A percentile compares a stretch with the other conserved stretches of the same genome.
Conservation (phyloP, 345 rosid genomes). For the Aquilaria yunnanensis region DNA sequence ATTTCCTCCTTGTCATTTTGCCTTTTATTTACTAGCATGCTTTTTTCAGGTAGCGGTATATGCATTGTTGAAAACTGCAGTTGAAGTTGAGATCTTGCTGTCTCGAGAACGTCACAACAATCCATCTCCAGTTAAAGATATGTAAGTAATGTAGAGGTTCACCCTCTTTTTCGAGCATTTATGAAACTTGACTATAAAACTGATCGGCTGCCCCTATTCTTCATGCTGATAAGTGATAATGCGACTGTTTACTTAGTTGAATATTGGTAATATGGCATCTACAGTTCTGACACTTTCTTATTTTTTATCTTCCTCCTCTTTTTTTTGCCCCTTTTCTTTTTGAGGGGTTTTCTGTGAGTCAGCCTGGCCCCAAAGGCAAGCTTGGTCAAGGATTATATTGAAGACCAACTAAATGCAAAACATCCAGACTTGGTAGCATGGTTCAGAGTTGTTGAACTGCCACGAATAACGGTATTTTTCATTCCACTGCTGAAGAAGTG, state of each 20-base stretch:
- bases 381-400: conserved; percentile 33
- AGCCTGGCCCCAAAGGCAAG: conserved; percentile 43
- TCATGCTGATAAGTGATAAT: too few species aligned
- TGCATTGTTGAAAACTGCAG: conserved; percentile 48
- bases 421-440: conserved; percentile 42
- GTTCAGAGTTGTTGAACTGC: conserved; percentile 54
- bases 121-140: conserved; percentile 39
- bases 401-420: conserved; percentile 36
- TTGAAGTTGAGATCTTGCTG: conserved; percentile 61
- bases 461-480: conserved; percentile 49
- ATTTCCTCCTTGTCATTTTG: conserved; percentile 2
- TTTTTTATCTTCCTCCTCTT: conserved; percentile 7
- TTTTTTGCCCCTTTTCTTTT: background rate
- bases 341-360: conserved; percentile 10
- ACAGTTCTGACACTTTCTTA: background rate
- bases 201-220: too few species aligned
- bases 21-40: conserved; percentile 20
- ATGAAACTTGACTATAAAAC: background rate
- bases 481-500: conserved; percentile 61
- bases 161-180: background rate
- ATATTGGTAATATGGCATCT: too few species aligned
- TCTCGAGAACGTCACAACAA: conserved; percentile 46
- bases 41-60: conserved; percentile 52
- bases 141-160: conserved; percentile 27
- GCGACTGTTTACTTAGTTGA: too few species aligned